Evolutionary conservation across 805 yeast species (phyloP), one percentile per base, ranked within the genome.

Genomic region (Candida khao-thaluensis): DNA sequence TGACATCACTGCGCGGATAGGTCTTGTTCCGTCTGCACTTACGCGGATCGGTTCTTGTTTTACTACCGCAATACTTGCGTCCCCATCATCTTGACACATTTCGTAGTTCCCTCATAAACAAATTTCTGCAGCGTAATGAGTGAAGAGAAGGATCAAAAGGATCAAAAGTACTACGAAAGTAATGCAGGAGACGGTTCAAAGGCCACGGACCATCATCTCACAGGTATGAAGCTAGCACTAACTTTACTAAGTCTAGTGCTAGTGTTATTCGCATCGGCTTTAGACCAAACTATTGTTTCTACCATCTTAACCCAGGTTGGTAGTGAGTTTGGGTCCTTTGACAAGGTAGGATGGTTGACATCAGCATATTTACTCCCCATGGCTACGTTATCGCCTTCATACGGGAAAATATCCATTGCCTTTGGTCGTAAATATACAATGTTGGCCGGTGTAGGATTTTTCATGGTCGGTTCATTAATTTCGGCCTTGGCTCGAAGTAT

Each of bases 381-480:
- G 63, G 77, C 81, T 1, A 63, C 72, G 18, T 58, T 77, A 20
- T 66, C 77, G 1, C 74, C 79, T 11, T 54, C 75, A n/a, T 80
- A 81, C 71, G 85, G 85, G 11, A 69, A 73, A 29, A 37, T 79
- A 1, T 69, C 82, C 8, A 72, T 78, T 25, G 71, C 77, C 0
- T 69, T 75, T 52, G 87, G 85, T 7, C 65, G 85, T 34, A 77
- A 77, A 48, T 58, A 66, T 38, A 60, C 77, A 5, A 50, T 79
- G 49, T 47, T 77, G 7, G 54, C 57, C 2, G 75, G 82, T 1
- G 60, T 82, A 2, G 48, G 71, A 1, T 48, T 83, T 2, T 82
- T 82, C 52, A 80, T 78, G 51, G 57, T 72, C 3, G 90, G 90
- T 1, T 79, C 86, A 0, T 61, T 81, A 38, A 59, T 82, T 5